Percentiles rank a stretch among this genome's conserved stretches.
Conservation (phyloP, 345 rosid species). For the Populus pruinosa region DNA sequence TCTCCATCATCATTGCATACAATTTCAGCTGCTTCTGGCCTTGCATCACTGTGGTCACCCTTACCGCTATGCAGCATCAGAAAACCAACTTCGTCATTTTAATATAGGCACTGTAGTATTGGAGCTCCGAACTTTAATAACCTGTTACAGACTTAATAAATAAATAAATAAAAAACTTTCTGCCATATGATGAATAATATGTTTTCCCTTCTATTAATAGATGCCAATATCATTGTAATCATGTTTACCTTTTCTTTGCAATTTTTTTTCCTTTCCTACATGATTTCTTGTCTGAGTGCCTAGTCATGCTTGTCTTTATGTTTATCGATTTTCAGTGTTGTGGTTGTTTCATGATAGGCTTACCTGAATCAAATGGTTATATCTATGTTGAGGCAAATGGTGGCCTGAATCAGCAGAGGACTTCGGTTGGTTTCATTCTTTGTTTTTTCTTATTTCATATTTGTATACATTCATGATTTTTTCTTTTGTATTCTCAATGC, state of each 20-base stretch:
- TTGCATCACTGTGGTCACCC: neutral
- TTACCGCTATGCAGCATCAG: neutral
- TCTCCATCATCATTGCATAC: neutral
- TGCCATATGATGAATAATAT: neutral
- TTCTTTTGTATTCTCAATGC: constrained; percentile 20
- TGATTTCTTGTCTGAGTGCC: neutral
- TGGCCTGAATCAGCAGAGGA: constrained; percentile 96
- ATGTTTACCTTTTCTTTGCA: neutral
- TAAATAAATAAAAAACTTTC: neutral
- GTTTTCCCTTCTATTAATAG: neutral
- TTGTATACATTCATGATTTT: neutral
- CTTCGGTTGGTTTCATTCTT: constrained; percentile 75
- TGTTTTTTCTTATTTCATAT: neutral
- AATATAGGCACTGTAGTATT: neutral
- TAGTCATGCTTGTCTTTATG: neutral
- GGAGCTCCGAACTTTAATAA: neutral
- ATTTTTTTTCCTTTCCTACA: neutral
- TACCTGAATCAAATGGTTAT: constrained; percentile 95
- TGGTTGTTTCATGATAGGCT: constrained; percentile 39
- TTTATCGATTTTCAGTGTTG: neutral
- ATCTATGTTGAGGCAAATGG: constrained; percentile 97
- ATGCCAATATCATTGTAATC: neutral
- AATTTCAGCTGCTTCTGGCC: neutral
- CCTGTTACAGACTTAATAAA: neutral
- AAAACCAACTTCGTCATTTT: neutral